Evolutionary conservation across 148 eudicot species (phyloP), one percentile per base, ranked within the genome.

Genomic region (Diospyros lotus): DNA sequence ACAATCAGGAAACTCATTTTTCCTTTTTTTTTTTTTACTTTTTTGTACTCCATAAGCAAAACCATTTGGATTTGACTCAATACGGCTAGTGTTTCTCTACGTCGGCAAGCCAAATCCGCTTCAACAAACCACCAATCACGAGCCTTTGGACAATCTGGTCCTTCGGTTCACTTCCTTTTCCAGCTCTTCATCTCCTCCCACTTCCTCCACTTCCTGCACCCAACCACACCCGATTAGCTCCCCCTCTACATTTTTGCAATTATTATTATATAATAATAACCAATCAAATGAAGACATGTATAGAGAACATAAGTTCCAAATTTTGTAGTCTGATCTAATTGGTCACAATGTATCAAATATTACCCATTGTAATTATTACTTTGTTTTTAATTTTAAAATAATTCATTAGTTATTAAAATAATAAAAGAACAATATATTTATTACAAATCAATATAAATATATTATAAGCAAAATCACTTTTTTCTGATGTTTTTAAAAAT

Each of bases 161-260:
- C 94, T 78, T 56, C 99, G 83, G 55, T 80, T 86, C 17, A 90
- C 85, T 79, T 92, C 99, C 81, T 85, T 90, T 68, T 95, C 94
- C 90, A 95, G 77, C 81, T 93, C 97, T 9, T 88, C 91, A 1
- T 68, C 75, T 60, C 98, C 99, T 80, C 96, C 99, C 12, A 92
- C 96, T 69, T 89, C 94, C 76, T 92, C 99, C 39, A 95, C 82
- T 77, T 95, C 98, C 99, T 95, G 82, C 87, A 82, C 73, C 83
- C 82, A 75, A n/a, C 79, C 8, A 48, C 28, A 9, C 41, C 67
- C 41, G 7, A 2, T 48, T 13, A 38, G 38, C 9, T 46, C 18
- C 17, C 0, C 9, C 45, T 40, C 18, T 51, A 5, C 13, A 45
- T 45, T 45, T 45, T 28, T 28, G 28, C 28, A 28, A 28, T 28